Evolutionary conservation across 352 stramenopile species (phyloP).

Genomic region (Globisporangium sylvaticum): DNA sequence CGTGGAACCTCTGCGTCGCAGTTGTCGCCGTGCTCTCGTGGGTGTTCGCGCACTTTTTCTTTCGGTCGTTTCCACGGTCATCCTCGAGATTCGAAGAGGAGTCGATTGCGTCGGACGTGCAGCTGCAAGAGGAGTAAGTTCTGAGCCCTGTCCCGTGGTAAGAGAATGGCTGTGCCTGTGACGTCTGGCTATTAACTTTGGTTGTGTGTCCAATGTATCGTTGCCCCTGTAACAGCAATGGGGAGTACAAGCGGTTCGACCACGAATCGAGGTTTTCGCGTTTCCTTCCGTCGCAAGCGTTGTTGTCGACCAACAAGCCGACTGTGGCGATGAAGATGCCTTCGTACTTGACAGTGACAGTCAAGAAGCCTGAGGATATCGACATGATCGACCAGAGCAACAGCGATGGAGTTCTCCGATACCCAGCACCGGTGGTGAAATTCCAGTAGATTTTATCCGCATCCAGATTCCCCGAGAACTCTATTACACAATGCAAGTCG

Average conservation of each 20-base stretch:
- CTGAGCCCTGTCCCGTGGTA: neutral
- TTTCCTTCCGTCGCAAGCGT: neutral
- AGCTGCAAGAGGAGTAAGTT: constrained; percentile 40
- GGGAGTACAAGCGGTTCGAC: constrained; percentile 30
- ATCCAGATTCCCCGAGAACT: no score
- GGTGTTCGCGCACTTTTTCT: constrained; percentile 23
- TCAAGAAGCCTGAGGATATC: neutral
- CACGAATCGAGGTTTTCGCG: constrained; percentile 8
- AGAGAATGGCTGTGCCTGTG: neutral
- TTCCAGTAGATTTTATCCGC: neutral
- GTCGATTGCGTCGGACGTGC: constrained; percentile 43
- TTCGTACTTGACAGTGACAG: neutral
- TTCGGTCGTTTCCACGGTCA: constrained; percentile 38
- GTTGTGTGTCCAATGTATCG: neutral
- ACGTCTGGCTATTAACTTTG: neutral
- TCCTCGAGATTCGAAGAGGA: constrained; percentile 20
- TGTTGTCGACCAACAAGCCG: neutral
- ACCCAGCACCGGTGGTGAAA: neutral
- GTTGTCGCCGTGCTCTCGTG: constrained; percentile 23
- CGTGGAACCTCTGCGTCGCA: constrained; percentile 44
- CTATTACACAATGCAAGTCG: no score
- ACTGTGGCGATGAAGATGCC: neutral
- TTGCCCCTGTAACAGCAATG: no score
- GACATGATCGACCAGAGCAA: neutral
- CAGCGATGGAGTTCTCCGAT: neutral